Evolutionary conservation across 441 rosid species (phyloP), one percentile per base, ranked within the genome.

Genomic region (Euphorbia corollata): DNA sequence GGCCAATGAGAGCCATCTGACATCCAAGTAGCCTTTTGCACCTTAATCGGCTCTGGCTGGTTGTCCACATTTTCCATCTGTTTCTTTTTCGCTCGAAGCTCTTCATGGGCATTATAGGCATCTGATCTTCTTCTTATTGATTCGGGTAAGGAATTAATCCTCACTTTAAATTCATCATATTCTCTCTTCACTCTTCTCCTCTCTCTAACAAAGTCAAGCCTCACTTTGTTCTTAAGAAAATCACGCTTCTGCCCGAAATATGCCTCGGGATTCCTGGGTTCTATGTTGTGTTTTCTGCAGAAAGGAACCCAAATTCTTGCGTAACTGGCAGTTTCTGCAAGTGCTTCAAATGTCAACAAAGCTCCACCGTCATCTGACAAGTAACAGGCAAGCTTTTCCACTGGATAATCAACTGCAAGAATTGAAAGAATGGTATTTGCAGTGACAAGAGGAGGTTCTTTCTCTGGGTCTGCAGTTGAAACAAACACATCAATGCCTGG

Each of bases 1-100:
- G 98, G 93, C 95, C 98, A 92, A 51, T 86, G 98, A 56, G 95
- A 84, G 2, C 95, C 93, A 81, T 89, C 98, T 20, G 96, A 83
- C 96, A 89, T 89, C 98, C 98, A 89, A 63, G 91, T 92, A 62
- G 93, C 98, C 80, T 85, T 89, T 2, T 77, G 78, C 16, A 88
- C 71, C 68, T 79, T 82, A 18, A 77, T 47, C 24, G 76, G 60
- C 50, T 85, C 95, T 9, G 79, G 65, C 59, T 56, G 74, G 62
- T 74, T 80, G 30, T 61, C 79, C 61, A 82, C 91, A 75, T 59
- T 76, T 59, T 89, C 89, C 82, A 83, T 81, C 66, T 83, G 87
- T 57, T 83, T 86, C 83, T 85, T 89, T 82, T 81, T 89, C 6
- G 83, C 83, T 60, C 84, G 78, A 32, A 92, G 83, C 82, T 92